Base-by-base conservation (phyloP, 129 eudicot species). In the Ambrosia artemisiifolia region DNA sequence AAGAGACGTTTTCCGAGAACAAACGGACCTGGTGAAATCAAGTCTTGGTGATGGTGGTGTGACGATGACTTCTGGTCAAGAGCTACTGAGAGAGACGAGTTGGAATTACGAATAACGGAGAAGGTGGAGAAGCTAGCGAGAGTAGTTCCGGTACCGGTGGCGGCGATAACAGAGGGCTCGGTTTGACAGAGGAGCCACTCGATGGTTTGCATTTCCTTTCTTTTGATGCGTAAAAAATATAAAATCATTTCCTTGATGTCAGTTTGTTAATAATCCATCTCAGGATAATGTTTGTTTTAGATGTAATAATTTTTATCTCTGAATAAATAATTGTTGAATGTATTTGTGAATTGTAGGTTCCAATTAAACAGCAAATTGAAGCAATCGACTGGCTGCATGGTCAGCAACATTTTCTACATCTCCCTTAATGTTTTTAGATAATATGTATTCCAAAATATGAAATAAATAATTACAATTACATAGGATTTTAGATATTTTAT, bases 171-270 rank as follows among this genome's bases (percentile, higher is more conserved):
- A 3, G 96, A 89, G 0, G 96, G 98, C 79, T 90, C 98, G 4
- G 96, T 96, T 72, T 94, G 98, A 6, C 96, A 90, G 38, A 94
- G 91, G 17, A 89, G 89, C 98, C 98, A 94, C 82, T 94, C 96
- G 3, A 94, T 94, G 5, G 98, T 94, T 43, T 76, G 65, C 33
- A 44, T 33, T 75, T 74, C 43, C 63, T 70, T 57, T 33, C 30
- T 71, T n/a, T 67, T 63, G 9, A 57, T 3, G 18, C 62, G 18
- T 46, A 32, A 44, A 19, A 4, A 17, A 34, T 43, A 6, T n/a
- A 8, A 56, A 12, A 24, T 57, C 74, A 70, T 40, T 40, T 40
- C 2, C 10, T 0, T 1, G 44, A 40, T 44, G 34, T 4, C 47
- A 16, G 38, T 30, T 11, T 16, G 47, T 49, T 68, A 49, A 68